These are phyloP conservation scores for Sclerotinia minor DNA, from an alignment of 2,329 filamentous ascomycete species.

Conservation along the genomic window DNA sequence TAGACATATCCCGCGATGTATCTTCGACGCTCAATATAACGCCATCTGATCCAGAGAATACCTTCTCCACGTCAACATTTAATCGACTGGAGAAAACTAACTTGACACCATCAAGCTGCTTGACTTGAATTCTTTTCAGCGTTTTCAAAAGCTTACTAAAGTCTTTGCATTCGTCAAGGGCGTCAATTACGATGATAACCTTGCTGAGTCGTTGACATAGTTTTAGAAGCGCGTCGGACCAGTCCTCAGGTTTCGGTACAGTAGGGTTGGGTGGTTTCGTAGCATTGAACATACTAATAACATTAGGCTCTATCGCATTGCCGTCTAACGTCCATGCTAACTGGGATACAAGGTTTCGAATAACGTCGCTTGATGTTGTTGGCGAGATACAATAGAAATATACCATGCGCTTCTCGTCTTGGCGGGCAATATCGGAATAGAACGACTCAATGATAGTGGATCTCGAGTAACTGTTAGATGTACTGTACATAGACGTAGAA, in stretches of 20 bases:
- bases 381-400: constrained; percentile 15
- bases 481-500: neutral
- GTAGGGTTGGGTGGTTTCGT: neutral
- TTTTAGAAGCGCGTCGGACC: neutral
- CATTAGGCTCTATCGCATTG: neutral
- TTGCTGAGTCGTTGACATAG: neutral
- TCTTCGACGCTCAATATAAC: neutral
- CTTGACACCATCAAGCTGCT: neutral
- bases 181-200: neutral
- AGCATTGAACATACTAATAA: neutral
- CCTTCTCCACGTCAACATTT: neutral
- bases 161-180: constrained; percentile 9
- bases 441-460: constrained; percentile 6
- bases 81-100: constrained; percentile 2
- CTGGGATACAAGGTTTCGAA: constrained; percentile 13
- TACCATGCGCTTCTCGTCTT: constrained; percentile 1
- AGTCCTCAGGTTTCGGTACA: neutral
- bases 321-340: constrained; percentile 2
- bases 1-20: constrained; percentile 1
- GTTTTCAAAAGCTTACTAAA: neutral
- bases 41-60: neutral
- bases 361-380: constrained; percentile 9
- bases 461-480: neutral
- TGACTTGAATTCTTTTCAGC: neutral
- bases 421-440: constrained; percentile 8